These are phyloP conservation scores for Aegilops longissima DNA, from an alignment of 176 grass and related monocot genomes.

Conservation along the genomic window DNA sequence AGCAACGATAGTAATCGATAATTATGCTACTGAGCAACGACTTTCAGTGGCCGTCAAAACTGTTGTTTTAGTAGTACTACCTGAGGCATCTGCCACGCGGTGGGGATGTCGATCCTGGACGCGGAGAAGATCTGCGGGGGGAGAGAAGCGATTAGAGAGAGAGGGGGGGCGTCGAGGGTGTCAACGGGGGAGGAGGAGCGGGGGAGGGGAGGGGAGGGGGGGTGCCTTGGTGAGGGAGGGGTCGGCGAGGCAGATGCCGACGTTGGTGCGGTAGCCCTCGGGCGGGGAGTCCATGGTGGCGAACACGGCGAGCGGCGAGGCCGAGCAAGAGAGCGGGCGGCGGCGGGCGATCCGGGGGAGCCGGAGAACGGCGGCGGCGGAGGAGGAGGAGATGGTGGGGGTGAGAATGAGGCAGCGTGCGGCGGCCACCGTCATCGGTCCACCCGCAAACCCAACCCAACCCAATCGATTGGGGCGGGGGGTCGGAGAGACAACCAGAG, in stretches of 20 bases:
- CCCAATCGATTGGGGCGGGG: neutral
- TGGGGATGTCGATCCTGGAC: slow-evolving; percentile 82
- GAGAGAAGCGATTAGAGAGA: neutral
- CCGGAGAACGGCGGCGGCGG: neutral
- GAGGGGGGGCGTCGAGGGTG: neutral
- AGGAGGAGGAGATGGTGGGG: slow-evolving; percentile 14
- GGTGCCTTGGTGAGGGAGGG: slow-evolving; percentile 67
- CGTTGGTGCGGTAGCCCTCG: slow-evolving; percentile 79
- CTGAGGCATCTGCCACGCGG: slow-evolving; percentile 97
- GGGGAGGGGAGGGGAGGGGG: too few relatives aligned
- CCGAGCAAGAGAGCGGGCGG: neutral
- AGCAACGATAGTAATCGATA: neutral
- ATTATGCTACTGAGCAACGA: neutral
- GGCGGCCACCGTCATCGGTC: slow-evolving; percentile 6
- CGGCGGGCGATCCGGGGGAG: neutral
- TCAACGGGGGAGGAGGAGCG: neutral
- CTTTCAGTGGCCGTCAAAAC: neutral
- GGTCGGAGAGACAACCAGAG: too few relatives aligned
- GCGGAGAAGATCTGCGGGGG: slow-evolving; percentile 66
- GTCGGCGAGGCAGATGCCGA: slow-evolving; percentile 89
- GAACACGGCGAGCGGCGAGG: slow-evolving; percentile 15
- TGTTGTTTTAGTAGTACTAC: neutral
- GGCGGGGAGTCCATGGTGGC: slow-evolving; percentile 75
- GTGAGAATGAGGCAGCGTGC: neutral
- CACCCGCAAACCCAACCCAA: neutral